These are phyloP conservation scores for Athelia sp. DNA, from an alignment of 1,284 basidiomycete genomes.

Conservation along the genomic window DNA sequence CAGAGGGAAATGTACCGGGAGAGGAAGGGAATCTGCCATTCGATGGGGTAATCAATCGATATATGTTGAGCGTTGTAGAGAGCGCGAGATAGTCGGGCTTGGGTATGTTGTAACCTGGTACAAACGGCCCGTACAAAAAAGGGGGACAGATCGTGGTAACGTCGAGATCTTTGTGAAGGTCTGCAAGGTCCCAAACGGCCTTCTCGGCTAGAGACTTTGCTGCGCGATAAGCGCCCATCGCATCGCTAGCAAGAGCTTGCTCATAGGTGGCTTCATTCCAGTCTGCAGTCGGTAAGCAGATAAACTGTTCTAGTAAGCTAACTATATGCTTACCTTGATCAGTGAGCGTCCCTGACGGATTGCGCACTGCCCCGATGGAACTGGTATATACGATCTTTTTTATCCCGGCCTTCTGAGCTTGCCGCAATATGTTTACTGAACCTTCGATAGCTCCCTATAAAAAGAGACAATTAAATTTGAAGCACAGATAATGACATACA, in stretches of 20 bases:
- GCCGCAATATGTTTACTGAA: slow-evolving; percentile 25
- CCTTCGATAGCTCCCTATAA: slow-evolving; percentile 24
- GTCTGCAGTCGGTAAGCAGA: slow-evolving; percentile 9
- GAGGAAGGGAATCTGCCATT: slow-evolving; percentile 8
- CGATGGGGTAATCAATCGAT: slow-evolving; percentile 13
- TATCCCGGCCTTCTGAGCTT: slow-evolving; percentile 24
- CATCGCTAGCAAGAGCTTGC: slow-evolving; percentile 12
- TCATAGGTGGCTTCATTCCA: slow-evolving; percentile 22
- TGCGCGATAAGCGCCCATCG: slow-evolving; percentile 9
- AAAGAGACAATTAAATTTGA: not conserved
- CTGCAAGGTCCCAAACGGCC: slow-evolving; percentile 10
- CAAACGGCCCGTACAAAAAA: slow-evolving; percentile 19
- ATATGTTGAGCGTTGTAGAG: slow-evolving; percentile 12
- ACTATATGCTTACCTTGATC: slow-evolving; percentile 16
- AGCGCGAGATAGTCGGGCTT: slow-evolving; percentile 8
- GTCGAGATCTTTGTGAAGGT: slow-evolving; percentile 10
- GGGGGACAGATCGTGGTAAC: slow-evolving; percentile 15
- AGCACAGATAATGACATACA: not conserved
- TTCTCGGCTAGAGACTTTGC: slow-evolving; percentile 8
- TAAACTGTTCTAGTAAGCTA: not conserved
- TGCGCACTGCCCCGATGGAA: slow-evolving; percentile 16
- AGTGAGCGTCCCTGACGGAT: slow-evolving; percentile 8
- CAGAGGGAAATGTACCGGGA: not conserved
- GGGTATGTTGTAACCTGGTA: slow-evolving; percentile 10
- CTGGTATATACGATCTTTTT: slow-evolving; percentile 25